phyloP scores from a whole-genome alignment of 2,329 filamentous ascomycete species.

The Capronia americana region DNA sequence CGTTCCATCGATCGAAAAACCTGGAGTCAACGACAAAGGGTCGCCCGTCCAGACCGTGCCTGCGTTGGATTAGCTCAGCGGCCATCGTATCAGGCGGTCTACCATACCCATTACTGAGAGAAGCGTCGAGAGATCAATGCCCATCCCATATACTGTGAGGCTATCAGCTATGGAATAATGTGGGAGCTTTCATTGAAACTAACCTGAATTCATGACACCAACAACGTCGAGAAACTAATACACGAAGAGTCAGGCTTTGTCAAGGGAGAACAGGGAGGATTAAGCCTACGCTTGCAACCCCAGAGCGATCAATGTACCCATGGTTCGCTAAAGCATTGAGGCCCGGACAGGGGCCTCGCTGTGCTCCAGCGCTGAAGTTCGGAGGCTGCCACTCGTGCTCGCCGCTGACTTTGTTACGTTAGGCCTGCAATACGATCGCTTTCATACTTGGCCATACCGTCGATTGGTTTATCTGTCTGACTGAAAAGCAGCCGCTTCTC shows the following conservation, averaged over 20 bases:
- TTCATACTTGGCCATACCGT: slow-evolving; percentile 34
- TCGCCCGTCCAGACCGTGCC: slow-evolving; percentile 8
- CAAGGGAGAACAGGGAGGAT: background rate
- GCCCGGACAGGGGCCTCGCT: slow-evolving; percentile 51
- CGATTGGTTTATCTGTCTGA: slow-evolving; percentile 40
- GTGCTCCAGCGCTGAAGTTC: slow-evolving; percentile 45
- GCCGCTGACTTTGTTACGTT: slow-evolving; percentile 42
- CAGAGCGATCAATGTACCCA: slow-evolving; percentile 51
- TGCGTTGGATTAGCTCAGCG: slow-evolving; percentile 25
- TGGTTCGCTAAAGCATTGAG: slow-evolving; percentile 54
- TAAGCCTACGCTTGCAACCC: slow-evolving; percentile 39
- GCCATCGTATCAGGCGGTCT: slow-evolving; percentile 55
- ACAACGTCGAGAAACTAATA: slow-evolving; percentile 46
- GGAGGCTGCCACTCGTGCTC: slow-evolving; percentile 47
- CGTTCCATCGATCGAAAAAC: background rate
- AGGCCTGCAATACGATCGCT: too few relatives aligned
- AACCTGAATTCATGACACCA: slow-evolving; percentile 46
- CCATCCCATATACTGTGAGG: slow-evolving; percentile 56
- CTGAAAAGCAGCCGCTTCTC: slow-evolving; percentile 41
- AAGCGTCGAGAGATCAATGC: slow-evolving; percentile 51
- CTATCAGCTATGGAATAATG: slow-evolving; percentile 11
- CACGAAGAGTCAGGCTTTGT: background rate
- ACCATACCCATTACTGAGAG: slow-evolving; percentile 51
- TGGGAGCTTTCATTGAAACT: background rate
- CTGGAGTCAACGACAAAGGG: background rate